Conservation (phyloP, 2,329 filamentous ascomycete species). For the Fonsecaea monophora region DNA sequence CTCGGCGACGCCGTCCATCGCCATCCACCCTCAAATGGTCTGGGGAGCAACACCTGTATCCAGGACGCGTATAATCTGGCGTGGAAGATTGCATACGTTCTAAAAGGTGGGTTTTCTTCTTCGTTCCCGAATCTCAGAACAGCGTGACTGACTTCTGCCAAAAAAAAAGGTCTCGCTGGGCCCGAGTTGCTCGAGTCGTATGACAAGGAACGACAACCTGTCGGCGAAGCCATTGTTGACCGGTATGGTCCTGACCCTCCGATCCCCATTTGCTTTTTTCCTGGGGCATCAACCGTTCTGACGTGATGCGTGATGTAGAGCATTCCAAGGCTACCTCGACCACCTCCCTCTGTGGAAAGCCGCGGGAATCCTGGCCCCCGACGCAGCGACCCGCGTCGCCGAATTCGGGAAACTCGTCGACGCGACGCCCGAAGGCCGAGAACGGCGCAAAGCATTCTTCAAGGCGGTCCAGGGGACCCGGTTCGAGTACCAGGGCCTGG, state of each 20-base stretch:
- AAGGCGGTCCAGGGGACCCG: constrained; percentile 52
- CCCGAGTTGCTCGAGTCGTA: constrained; percentile 44
- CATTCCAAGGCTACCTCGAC: constrained; percentile 64
- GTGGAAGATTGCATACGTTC: constrained; percentile 47
- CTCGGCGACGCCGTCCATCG: constrained; percentile 49
- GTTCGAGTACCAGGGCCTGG: constrained; percentile 62
- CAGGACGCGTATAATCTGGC: constrained; percentile 49
- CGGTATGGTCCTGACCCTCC: constrained; percentile 41
- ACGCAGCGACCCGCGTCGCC: constrained; percentile 48
- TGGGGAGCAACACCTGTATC: constrained; percentile 49
- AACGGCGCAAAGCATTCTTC: constrained; percentile 50
- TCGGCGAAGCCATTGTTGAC: constrained; percentile 56
- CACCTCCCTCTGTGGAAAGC: constrained; percentile 57
- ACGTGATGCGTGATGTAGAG: constrained; percentile 38
- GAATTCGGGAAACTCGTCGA: constrained; percentile 52
- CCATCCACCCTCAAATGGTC: constrained; percentile 47
- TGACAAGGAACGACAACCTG: constrained; percentile 46
- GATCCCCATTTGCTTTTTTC: no score
- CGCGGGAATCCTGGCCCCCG: constrained; percentile 52
- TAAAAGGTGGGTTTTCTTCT: constrained; percentile 25
- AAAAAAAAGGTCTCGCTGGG: constrained; percentile 41
- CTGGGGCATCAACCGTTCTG: background rate
- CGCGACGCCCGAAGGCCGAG: constrained; percentile 47
- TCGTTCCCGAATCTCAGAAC: background rate
- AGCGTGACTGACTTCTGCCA: background rate